Percentiles rank a stretch among this genome's conserved stretches.
Conservation (phyloP, 768 basidiomycete species). For the Russula sp. region DNA sequence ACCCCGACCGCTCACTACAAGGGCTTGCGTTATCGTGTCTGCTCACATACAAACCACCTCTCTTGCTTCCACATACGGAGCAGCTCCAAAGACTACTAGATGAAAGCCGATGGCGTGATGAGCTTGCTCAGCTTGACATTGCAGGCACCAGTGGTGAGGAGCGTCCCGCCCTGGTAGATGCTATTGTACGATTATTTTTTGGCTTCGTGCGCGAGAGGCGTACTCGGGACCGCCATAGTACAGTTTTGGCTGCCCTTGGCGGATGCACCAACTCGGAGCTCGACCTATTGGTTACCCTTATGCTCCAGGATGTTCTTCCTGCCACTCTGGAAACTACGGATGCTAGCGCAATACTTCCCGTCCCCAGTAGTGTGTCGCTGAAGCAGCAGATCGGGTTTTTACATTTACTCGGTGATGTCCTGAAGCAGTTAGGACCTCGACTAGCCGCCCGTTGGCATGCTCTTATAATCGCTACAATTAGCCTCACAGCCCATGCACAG, state of each 20-base stretch:
- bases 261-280: conserved; percentile 73
- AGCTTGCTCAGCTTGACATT: conserved; percentile 67
- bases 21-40: conserved; percentile 69
- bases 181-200: conserved; percentile 72
- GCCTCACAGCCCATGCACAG: conserved; percentile 63
- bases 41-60: conserved; percentile 71
- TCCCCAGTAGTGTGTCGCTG: conserved; percentile 35
- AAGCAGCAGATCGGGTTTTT: conserved; percentile 84
- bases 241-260: conserved; percentile 65
- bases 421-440: conserved; percentile 75
- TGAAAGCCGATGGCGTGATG: conserved; percentile 85
- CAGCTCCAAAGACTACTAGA: conserved; percentile 68
- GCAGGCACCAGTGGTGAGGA: conserved; percentile 48
- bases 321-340: conserved; percentile 15
- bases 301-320: conserved; percentile 63
- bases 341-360: conserved; percentile 28
- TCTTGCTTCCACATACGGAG: conserved; percentile 51
- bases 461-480: conserved; percentile 63
- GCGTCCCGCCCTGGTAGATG: conserved; percentile 60
- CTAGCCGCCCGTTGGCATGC: conserved; percentile 66
- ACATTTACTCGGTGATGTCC: conserved; percentile 74
- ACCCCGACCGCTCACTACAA: conserved; percentile 80
- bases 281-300: conserved; percentile 72
- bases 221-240: conserved; percentile 63
- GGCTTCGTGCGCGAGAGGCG: conserved; percentile 81